These are phyloP conservation scores for Cutaneotrichosporon sp. DNA, from an alignment of 1,284 basidiomycete species.

Conservation along the genomic window DNA sequence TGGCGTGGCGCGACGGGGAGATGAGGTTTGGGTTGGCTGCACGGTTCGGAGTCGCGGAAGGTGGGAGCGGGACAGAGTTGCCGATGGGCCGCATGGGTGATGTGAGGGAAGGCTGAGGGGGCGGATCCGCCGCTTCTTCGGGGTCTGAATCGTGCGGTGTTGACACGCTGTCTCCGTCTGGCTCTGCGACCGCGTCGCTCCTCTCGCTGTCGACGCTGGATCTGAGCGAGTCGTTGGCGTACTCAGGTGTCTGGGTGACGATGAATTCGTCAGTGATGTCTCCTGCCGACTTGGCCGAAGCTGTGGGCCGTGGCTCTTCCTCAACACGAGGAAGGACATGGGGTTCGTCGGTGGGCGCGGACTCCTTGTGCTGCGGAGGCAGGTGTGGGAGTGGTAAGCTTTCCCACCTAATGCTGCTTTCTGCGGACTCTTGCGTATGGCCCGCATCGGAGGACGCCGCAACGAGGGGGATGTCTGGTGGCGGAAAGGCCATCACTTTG, in stretches of 20 bases:
- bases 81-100: not conserved
- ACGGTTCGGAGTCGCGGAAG: not conserved
- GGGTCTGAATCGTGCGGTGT: not conserved
- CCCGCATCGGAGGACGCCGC: not conserved
- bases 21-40: no score
- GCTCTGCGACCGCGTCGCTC: conserved; percentile 1
- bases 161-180: not conserved
- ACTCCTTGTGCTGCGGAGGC: not conserved
- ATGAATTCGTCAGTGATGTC: not conserved
- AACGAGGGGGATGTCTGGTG: not conserved
- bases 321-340: not conserved
- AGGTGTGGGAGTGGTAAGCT: not conserved
- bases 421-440: not conserved
- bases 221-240: not conserved
- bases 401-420: not conserved
- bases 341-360: no score
- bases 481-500: not conserved
- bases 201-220: not conserved
- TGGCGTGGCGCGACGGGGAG: not conserved
- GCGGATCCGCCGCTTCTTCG: not conserved
- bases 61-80: not conserved
- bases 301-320: not conserved
- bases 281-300: not conserved
- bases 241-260: not conserved
- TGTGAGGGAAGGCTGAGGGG: not conserved